These are phyloP conservation scores for Nitzschia inconspicua DNA, from an alignment of 108 stramenopile species.

Conservation along the genomic window DNA sequence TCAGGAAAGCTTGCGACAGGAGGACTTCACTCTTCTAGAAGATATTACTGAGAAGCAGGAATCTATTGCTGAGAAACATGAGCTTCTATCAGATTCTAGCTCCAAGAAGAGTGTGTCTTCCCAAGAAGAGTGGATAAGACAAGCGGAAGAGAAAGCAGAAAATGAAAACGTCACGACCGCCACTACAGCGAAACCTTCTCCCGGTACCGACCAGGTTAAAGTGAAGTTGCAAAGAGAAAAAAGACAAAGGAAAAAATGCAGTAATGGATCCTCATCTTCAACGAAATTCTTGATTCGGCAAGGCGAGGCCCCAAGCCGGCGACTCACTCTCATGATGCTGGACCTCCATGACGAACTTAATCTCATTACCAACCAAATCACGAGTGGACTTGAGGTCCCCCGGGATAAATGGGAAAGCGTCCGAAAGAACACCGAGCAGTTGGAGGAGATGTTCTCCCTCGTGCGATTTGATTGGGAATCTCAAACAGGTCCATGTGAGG, in stretches of 20 bases:
- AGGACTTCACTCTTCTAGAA: too few species aligned
- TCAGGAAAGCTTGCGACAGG: too few species aligned
- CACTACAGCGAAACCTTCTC: background rate
- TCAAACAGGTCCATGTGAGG: too few species aligned
- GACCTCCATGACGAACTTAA: slow-evolving; percentile 15
- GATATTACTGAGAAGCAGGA: too few species aligned
- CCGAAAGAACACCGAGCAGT: background rate
- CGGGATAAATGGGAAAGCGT: slow-evolving; percentile 9
- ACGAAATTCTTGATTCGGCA: background rate
- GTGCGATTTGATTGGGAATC: too few species aligned
- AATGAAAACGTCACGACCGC: background rate
- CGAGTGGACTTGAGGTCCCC: slow-evolving; percentile 10
- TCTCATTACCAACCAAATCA: slow-evolving; percentile 6
- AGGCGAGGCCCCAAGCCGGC: slow-evolving; percentile 6
- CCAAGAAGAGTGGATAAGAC: background rate
- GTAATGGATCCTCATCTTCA: too few species aligned
- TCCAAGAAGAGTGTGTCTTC: background rate
- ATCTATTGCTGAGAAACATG: too few species aligned
- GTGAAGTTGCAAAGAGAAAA: too few species aligned
- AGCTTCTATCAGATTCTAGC: too few species aligned
- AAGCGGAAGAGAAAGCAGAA: background rate
- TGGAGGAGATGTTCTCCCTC: too few species aligned
- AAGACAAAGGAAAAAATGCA: too few species aligned
- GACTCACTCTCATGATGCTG: slow-evolving; percentile 19
- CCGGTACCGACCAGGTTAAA: background rate